Evolutionary conservation across 805 yeast species (phyloP).

Genomic region (Kuraishia ogatae): DNA sequence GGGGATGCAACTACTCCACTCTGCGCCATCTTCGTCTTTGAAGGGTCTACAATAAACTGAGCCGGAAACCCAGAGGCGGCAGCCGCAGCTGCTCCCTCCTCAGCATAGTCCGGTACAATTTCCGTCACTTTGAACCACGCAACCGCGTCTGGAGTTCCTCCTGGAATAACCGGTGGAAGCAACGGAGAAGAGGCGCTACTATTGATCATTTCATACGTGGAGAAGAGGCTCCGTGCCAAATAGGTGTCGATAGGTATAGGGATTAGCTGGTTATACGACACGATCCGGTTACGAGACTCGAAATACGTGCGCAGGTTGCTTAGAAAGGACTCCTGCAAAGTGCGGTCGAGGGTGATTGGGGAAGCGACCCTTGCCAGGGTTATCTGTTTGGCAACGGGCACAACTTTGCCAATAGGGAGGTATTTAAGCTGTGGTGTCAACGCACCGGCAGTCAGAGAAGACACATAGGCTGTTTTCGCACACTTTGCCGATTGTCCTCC

Average conservation of each 20-base stretch:
- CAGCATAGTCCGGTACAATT: slow-evolving; percentile 25
- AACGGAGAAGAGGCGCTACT: slow-evolving; percentile 8
- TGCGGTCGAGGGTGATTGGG: slow-evolving; percentile 56
- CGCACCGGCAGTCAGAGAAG: slow-evolving; percentile 8
- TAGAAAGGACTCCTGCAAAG: slow-evolving; percentile 52
- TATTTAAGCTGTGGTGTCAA: slow-evolving; percentile 11
- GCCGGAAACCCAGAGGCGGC: not conserved
- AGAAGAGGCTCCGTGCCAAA: slow-evolving; percentile 48
- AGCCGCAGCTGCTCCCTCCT: not conserved
- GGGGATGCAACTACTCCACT: slow-evolving; percentile 44
- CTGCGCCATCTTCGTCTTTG: slow-evolving; percentile 60
- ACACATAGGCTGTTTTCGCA: slow-evolving; percentile 17
- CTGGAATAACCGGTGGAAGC: slow-evolving; percentile 35
- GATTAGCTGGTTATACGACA: slow-evolving; percentile 57
- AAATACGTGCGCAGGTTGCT: slow-evolving; percentile 55
- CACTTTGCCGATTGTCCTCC: slow-evolving; percentile 17
- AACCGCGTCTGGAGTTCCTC: slow-evolving; percentile 58
- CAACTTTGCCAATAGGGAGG: slow-evolving; percentile 12
- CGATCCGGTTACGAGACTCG: slow-evolving; percentile 46
- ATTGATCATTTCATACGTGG: slow-evolving; percentile 18
- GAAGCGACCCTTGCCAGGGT: slow-evolving; percentile 62
- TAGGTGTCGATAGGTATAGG: slow-evolving; percentile 72
- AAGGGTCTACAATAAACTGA: slow-evolving; percentile 58
- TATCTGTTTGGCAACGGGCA: slow-evolving; percentile 51
- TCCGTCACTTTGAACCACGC: slow-evolving; percentile 80